Percentiles rank a stretch among this genome's conserved stretches.
Conservation (phyloP, 2,329 filamentous ascomycete species). For the Lecanosticta acicola region DNA sequence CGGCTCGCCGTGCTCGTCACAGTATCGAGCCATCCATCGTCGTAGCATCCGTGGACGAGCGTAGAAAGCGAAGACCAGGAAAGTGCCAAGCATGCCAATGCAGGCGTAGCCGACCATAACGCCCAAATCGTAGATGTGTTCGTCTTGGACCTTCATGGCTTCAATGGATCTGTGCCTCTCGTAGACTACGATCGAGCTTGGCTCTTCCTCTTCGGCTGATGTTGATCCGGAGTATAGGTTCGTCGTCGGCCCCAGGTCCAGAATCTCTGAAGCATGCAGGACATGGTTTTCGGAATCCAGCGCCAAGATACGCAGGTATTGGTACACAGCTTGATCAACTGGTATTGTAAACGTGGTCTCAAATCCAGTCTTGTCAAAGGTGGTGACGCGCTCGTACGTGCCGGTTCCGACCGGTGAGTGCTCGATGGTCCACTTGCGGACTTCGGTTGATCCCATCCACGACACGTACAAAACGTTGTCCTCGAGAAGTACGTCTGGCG, state of each 20-base stretch:
- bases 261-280: constrained; percentile 4
- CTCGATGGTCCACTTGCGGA: constrained; percentile 43
- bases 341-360: constrained; percentile 16
- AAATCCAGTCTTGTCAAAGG: constrained; percentile 15
- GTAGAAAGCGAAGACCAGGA: not conserved
- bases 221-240: not conserved
- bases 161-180: not conserved
- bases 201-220: not conserved
- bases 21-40: not conserved
- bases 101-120: not conserved
- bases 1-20: not conserved
- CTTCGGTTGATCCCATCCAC: constrained; percentile 44
- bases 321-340: constrained; percentile 5
- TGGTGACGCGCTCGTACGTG: not conserved
- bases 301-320: constrained; percentile 20
- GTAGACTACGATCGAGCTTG: not conserved
- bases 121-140: not conserved
- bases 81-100: not conserved
- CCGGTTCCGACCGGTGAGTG: constrained; percentile 12
- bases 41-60: not conserved
- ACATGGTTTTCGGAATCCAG: constrained; percentile 13
- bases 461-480: constrained; percentile 42
- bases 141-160: not conserved
- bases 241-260: constrained; percentile 5
- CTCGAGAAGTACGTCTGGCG: constrained; percentile 25